Percentiles rank a stretch among this genome's conserved stretches.
Conservation (phyloP, 768 basidiomycete species). For the Mycena filopes region DNA sequence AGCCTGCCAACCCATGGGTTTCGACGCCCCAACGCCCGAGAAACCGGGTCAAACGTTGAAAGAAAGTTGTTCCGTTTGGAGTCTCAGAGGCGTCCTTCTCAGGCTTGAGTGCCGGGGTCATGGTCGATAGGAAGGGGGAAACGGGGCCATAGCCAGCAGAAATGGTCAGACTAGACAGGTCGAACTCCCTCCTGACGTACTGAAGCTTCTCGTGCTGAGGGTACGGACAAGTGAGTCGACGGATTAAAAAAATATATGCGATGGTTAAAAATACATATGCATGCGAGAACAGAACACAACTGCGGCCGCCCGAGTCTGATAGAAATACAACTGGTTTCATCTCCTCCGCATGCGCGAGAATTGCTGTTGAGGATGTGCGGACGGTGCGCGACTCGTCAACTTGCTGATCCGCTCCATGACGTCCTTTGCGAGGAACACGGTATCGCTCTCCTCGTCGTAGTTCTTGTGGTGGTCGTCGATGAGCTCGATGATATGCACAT, state of each 20-base stretch:
- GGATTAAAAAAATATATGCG: slow-evolving; percentile 2
- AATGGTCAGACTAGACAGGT: not conserved
- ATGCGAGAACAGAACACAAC: slow-evolving; percentile 19
- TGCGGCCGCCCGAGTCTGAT: not conserved
- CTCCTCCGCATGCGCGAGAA: slow-evolving; percentile 22
- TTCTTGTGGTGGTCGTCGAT: slow-evolving; percentile 59
- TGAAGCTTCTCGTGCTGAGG: slow-evolving; percentile 10
- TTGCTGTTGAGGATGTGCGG: slow-evolving; percentile 23
- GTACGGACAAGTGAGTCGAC: slow-evolving; percentile 16
- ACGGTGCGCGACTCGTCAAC: slow-evolving; percentile 41
- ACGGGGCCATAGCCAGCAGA: not conserved
- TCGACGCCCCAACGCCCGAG: slow-evolving; percentile 46
- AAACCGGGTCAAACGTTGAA: slow-evolving; percentile 29
- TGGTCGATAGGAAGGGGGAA: not conserved
- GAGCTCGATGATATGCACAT: slow-evolving; percentile 62
- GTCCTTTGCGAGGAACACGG: slow-evolving; percentile 67
- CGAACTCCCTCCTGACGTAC: slow-evolving; percentile 13
- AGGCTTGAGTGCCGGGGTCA: not conserved
- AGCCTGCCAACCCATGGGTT: slow-evolving; percentile 47
- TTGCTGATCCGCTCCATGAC: slow-evolving; percentile 56
- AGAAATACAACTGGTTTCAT: slow-evolving; percentile 14
- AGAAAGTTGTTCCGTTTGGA: not conserved
- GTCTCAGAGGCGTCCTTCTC: slow-evolving; percentile 15
- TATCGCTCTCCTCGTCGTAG: slow-evolving; percentile 69
- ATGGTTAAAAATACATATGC: slow-evolving; percentile 30